These are phyloP conservation scores for Fusarium tanahbumbuense DNA, from an alignment of 2,329 filamentous ascomycete genomes.

Conservation along the genomic window DNA sequence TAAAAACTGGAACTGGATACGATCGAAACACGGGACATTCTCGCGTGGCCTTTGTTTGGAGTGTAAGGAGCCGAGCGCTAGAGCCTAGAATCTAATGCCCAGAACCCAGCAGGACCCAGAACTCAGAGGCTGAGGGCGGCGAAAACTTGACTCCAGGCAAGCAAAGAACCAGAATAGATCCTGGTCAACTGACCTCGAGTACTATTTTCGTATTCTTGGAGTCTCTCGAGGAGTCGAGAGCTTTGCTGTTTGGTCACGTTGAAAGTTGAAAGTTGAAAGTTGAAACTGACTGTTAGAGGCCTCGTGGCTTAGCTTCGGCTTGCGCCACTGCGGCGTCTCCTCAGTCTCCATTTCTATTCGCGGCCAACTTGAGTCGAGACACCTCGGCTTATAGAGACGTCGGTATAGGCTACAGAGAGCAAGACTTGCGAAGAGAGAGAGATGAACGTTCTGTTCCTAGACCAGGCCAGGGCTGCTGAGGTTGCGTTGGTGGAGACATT, in stretches of 20 bases:
- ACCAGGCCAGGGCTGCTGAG: not conserved
- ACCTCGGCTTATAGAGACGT: not conserved
- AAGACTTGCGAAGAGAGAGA: not conserved
- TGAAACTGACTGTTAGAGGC: conserved; percentile 10
- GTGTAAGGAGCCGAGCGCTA: conserved; percentile 1
- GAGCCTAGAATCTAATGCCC: not conserved
- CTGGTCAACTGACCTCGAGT: not conserved
- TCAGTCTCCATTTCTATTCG: conserved; percentile 22
- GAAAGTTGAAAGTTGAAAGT: conserved; percentile 11
- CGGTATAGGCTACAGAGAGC: not conserved
- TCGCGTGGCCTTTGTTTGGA: conserved; percentile 41
- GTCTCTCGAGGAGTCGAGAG: not conserved
- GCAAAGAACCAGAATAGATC: not conserved
- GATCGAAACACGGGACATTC: conserved; percentile 35
- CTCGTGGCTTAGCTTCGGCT: conserved; percentile 29
- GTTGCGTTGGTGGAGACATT: conserved; percentile 18
- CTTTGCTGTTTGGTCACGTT: conserved; percentile 10
- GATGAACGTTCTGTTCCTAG: not conserved
- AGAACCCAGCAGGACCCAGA: not conserved
- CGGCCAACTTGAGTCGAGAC: not conserved
- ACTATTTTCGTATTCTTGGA: not conserved
- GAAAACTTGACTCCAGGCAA: not conserved
- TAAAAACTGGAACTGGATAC: conserved; percentile 24
- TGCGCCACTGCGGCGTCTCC: conserved; percentile 28
- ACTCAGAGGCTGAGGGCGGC: not conserved